Base-by-base conservation (phyloP, 1,139 yeast genomes). In the Kodamaea alishanica region DNA sequence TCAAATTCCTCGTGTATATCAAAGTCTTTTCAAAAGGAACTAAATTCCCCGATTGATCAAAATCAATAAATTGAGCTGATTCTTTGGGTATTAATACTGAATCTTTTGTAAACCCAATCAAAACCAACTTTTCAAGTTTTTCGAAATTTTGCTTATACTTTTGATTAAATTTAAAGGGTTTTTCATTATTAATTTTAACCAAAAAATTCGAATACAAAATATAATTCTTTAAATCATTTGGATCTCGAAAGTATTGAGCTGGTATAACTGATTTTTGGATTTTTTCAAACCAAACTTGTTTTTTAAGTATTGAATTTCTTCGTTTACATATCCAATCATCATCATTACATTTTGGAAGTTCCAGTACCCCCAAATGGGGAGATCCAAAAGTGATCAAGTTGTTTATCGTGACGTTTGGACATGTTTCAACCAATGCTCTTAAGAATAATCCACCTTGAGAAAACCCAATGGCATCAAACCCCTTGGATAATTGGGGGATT, bases 401-500 rank as follows among this genome's bases (percentile, higher is more conserved):
- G 40, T 72, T 58, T 2, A 84, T 66, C 2, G 70, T 64, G 1
- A 82, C 63, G 38, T 65, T 63, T 1, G 58, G 43, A 51, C 88
- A 81, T 29, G 74, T 58, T 54, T 86, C 84, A 26, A 77, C 67
- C 33, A 84, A 71, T 2, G 81, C 84, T 35, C 95, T 60, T 11
- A 84, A 60, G 45, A 86, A 79, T 9, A 86, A 58, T 0, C 95
- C 95, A 27, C 95, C 95, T 54, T 86, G 95, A 0, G 94, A 84
- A 50, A 83, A 82, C 3, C 95, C 95, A 34, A 86, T 70, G 5
- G 82, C 86, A 54, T 84, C 84, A 55, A 84, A 82, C 0, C 92
- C 92, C 10, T 60, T 43, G 2, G 49, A 36, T 9, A 81, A 61
- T 39, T 72, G 75, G 0, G 75, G 63, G 2, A 70, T 61, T 1